Conservation (phyloP, 441 rosid species). For the Euphorbia corollata region DNA sequence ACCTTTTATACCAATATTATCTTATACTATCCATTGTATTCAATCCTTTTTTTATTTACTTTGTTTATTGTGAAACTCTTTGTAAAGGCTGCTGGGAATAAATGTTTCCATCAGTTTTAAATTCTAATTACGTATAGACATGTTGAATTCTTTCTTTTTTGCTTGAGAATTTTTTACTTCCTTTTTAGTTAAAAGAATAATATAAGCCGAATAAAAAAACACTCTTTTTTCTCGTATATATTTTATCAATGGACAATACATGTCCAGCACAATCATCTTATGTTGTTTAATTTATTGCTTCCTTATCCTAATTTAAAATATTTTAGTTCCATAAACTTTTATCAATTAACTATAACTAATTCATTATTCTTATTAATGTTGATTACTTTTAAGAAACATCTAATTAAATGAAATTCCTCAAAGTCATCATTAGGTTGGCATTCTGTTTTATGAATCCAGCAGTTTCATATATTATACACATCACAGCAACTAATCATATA, state of each 20-base stretch:
- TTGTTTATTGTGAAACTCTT: too few species aligned
- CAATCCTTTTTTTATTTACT: too few species aligned
- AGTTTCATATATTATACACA: neutral
- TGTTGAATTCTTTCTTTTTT: neutral
- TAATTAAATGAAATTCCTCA: neutral
- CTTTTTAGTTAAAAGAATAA: neutral
- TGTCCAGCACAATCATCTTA: conserved; percentile 13
- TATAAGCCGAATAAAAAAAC: neutral
- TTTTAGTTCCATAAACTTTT: neutral
- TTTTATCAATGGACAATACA: neutral
- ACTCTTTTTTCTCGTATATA: neutral
- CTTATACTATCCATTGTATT: too few species aligned
- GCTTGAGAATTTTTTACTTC: conserved; percentile 8
- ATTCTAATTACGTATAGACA: neutral
- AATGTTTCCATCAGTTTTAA: neutral
- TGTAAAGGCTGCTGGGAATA: neutral
- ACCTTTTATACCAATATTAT: too few species aligned
- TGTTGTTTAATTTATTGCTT: neutral
- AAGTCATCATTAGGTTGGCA: conserved; percentile 14
- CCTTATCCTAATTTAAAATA: neutral
- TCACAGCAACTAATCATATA: neutral
- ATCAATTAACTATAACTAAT: neutral
- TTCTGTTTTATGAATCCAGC: neutral
- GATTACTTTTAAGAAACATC: conserved; percentile 10
- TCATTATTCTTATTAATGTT: neutral